phyloP scores from a whole-genome alignment of 1,284 basidiomycete genomes.

The Ceraceosorus guamensis region DNA sequence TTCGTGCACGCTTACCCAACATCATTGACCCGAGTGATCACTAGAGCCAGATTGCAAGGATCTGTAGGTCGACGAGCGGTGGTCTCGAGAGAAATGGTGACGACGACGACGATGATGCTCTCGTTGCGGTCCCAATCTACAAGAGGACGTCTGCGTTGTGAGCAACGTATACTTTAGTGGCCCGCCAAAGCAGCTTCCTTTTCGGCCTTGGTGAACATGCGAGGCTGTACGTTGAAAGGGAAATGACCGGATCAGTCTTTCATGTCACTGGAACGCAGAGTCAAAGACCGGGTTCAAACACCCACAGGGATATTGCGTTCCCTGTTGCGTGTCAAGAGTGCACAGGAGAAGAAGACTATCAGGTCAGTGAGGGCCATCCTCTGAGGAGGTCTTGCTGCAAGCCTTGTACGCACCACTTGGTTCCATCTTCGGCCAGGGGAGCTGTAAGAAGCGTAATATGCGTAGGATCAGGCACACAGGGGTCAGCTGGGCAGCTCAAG shows the following conservation, averaged over 20 bases:
- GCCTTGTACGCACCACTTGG: conserved; percentile 37
- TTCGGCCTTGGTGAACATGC: conserved; percentile 44
- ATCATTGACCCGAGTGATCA: no score
- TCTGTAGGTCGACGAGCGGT: no score
- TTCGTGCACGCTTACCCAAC: no score
- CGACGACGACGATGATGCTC: no score
- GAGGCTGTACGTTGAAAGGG: conserved; percentile 19
- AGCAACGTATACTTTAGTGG: conserved; percentile 1
- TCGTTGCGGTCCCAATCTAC: neutral
- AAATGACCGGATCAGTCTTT: neutral
- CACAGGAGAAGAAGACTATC: neutral
- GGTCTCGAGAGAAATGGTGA: no score
- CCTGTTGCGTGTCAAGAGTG: conserved; percentile 9
- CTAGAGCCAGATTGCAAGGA: no score
- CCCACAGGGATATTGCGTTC: conserved; percentile 30
- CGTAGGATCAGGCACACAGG: no score
- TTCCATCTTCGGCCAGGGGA: conserved; percentile 45
- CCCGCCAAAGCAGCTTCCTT: conserved; percentile 39
- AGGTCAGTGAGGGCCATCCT: neutral
- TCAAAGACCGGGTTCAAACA: conserved; percentile 1
- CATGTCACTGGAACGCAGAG: conserved; percentile 25
- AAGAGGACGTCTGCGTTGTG: neutral
- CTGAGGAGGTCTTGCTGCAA: neutral
- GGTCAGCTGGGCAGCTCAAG: no score
- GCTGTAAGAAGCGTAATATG: conserved; percentile 15